phyloP scores from a whole-genome alignment of 2,329 filamentous ascomycete species.

The Lithohypha guttulata region DNA sequence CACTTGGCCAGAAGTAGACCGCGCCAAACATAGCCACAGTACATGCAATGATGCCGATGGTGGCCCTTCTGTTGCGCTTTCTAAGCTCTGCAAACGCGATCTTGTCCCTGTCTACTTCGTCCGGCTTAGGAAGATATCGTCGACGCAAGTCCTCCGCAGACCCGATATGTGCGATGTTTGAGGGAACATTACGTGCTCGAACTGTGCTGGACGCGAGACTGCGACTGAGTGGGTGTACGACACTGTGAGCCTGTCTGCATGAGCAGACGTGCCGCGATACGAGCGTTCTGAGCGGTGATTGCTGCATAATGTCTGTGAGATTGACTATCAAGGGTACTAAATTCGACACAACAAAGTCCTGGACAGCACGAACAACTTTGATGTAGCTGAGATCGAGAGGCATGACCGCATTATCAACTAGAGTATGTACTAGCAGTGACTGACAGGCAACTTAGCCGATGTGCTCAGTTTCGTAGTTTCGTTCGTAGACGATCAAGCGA shows the following conservation, averaged over 20 bases:
- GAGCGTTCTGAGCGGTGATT: conserved; percentile 14
- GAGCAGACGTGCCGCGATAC: conserved; percentile 14
- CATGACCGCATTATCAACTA: too few species aligned
- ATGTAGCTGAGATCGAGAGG: too few species aligned
- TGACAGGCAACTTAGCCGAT: too few species aligned
- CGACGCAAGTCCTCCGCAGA: conserved; percentile 17
- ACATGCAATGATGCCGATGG: conserved; percentile 29
- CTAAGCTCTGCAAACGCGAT: conserved; percentile 14
- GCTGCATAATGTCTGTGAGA: conserved; percentile 5
- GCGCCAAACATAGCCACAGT: conserved; percentile 32
- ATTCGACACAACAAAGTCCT: too few species aligned
- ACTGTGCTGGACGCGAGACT: conserved; percentile 11
- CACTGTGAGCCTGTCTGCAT: conserved; percentile 9
- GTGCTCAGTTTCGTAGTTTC: too few species aligned
- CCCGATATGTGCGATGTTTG: conserved; percentile 9
- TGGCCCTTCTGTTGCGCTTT: conserved; percentile 16
- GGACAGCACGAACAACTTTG: too few species aligned
- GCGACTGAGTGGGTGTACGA: conserved; percentile 8
- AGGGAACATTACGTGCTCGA: conserved; percentile 8
- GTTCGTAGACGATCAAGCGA: neutral
- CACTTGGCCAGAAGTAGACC: conserved; percentile 19
- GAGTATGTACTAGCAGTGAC: too few species aligned
- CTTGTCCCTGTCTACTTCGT: conserved; percentile 10
- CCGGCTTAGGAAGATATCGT: conserved; percentile 13
- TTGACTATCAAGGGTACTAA: too few species aligned